Evolutionary conservation across 495 filamentous ascomycete genomes (phyloP).

Genomic region (Aspergillus sparsus): DNA sequence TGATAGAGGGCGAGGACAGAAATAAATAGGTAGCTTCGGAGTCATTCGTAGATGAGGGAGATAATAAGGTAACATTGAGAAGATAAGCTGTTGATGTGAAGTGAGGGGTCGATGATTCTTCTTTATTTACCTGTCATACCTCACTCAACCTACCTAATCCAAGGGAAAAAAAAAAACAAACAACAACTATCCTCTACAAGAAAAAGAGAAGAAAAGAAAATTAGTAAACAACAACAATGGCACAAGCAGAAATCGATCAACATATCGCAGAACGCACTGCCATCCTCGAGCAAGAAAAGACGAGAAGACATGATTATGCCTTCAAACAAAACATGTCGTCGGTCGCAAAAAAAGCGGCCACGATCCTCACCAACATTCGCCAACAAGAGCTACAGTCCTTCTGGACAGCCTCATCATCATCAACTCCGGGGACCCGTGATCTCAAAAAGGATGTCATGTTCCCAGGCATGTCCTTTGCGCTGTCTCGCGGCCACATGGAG

Average conservation of each 20-base stretch:
- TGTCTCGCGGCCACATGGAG: constrained; percentile 17
- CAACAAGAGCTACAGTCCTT: constrained; percentile 11
- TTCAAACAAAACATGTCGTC: constrained; percentile 20
- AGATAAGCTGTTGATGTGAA: too few relatives aligned
- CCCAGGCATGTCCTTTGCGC: constrained; percentile 19
- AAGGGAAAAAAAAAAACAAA: too few relatives aligned
- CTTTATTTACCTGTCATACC: too few relatives aligned
- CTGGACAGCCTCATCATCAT: constrained; percentile 7
- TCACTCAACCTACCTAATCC: too few relatives aligned
- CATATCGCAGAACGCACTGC: constrained; percentile 11
- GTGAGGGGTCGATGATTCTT: too few relatives aligned
- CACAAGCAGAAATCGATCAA: not conserved
- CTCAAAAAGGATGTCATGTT: constrained; percentile 15
- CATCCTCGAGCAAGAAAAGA: constrained; percentile 16
- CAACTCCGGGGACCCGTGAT: not conserved
- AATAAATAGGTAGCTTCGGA: too few relatives aligned
- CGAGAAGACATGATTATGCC: constrained; percentile 17
- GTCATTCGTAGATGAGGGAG: too few relatives aligned
- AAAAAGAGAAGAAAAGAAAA: too few relatives aligned
- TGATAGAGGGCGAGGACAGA: too few relatives aligned
- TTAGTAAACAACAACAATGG: constrained; percentile 2
- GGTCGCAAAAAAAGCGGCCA: constrained; percentile 13
- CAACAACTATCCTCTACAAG: too few relatives aligned
- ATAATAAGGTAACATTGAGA: too few relatives aligned
- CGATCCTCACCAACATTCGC: constrained; percentile 15